Conservation (phyloP, 1,284 basidiomycete species). For the Xerocomus tenax region DNA sequence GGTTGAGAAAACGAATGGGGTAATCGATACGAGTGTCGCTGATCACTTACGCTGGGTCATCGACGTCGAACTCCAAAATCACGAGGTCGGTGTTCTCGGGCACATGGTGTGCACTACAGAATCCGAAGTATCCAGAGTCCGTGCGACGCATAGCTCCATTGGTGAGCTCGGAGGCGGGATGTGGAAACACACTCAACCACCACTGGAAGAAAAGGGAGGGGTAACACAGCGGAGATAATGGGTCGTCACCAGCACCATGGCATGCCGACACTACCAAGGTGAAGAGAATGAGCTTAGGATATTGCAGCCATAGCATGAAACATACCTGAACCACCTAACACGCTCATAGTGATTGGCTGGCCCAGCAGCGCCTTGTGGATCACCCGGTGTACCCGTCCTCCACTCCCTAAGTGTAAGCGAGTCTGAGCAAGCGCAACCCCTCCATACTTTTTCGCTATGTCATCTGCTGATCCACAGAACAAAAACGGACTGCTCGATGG, state of each 20-base stretch:
- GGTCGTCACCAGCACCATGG: conserved; percentile 89
- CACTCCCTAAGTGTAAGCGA: conserved; percentile 71
- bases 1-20: not conserved
- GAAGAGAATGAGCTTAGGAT: not conserved
- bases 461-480: conserved; percentile 83
- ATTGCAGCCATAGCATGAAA: conserved; percentile 9
- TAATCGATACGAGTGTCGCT: not conserved
- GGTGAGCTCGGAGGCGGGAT: conserved; percentile 89
- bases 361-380: conserved; percentile 80
- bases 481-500: conserved; percentile 62
- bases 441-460: conserved; percentile 71
- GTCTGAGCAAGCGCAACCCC: conserved; percentile 69
- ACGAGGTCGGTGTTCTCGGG: conserved; percentile 89
- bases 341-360: conserved; percentile 80
- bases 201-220: conserved; percentile 87
- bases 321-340: conserved; percentile 83
- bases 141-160: conserved; percentile 88
- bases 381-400: conserved; percentile 76
- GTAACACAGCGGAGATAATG: conserved; percentile 77
- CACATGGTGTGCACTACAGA: conserved; percentile 83
- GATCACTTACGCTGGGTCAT: conserved; percentile 69
- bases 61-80: conserved; percentile 85
- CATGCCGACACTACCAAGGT: conserved; percentile 68
- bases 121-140: conserved; percentile 87
- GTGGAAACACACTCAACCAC: conserved; percentile 92